Percentiles rank a stretch among this genome's conserved stretches.
Evolutionary conservation across 495 filamentous ascomycete species (phyloP).

Genomic region (Elaphomyces granulatus): DNA sequence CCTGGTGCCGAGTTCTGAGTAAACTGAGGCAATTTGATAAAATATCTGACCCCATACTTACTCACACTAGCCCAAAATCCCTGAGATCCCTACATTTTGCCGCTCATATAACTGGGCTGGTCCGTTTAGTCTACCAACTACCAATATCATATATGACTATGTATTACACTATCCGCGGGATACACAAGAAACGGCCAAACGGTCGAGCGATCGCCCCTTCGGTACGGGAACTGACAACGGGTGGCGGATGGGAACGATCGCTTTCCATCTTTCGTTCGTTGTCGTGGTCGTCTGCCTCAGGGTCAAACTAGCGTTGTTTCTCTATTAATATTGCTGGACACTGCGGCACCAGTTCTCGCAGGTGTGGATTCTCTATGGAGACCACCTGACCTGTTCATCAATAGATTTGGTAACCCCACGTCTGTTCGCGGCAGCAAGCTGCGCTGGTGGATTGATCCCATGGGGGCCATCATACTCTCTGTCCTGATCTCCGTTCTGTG

Average conservation of each 20-base stretch:
- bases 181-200: too few species aligned
- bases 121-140: too few species aligned
- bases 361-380: conserved; percentile 84
- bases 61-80: too few species aligned
- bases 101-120: too few species aligned
- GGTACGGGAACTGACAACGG: conserved; percentile 44
- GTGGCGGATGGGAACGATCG: conserved; percentile 30
- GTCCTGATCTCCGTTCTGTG: conserved; percentile 62
- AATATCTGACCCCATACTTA: too few species aligned
- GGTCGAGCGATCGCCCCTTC: conserved; percentile 85
- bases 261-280: conserved; percentile 72
- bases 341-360: conserved; percentile 80
- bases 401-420: conserved; percentile 82
- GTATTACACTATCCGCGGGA: too few species aligned
- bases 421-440: conserved; percentile 76
- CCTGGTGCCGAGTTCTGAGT: too few species aligned
- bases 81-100: too few species aligned
- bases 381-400: conserved; percentile 77
- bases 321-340: conserved; percentile 93
- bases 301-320: conserved; percentile 72
- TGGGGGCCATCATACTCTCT: conserved; percentile 78
- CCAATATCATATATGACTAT: too few species aligned
- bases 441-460: conserved; percentile 89
- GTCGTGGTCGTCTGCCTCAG: conserved; percentile 79
- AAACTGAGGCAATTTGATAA: too few species aligned